These are phyloP conservation scores for Cochlearia excelsa DNA, from an alignment of 345 rosid species.

Conservation along the genomic window DNA sequence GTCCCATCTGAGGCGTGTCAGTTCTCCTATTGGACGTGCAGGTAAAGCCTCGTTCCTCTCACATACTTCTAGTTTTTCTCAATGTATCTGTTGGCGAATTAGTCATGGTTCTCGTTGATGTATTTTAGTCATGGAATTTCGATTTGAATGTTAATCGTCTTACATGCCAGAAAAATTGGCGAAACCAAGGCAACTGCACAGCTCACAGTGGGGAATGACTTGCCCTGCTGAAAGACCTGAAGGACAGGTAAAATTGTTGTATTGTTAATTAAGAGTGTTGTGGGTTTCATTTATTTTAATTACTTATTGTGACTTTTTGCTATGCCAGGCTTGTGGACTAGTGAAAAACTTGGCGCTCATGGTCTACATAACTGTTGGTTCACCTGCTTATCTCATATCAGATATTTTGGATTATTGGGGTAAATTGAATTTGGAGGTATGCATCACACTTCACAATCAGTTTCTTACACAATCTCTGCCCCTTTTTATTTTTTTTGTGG, in stretches of 20 bases:
- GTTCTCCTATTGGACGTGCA: conserved; percentile 99
- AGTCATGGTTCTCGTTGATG: background rate
- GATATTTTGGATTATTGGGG: conserved; percentile 98
- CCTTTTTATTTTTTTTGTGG: conserved; percentile 14
- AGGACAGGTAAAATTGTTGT: conserved; percentile 69
- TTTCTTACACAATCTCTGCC: conserved; percentile 6
- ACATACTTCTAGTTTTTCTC: conserved; percentile 10
- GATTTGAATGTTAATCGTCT: conserved; percentile 26
- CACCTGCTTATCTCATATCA: conserved; percentile 87
- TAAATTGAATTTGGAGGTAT: conserved; percentile 91
- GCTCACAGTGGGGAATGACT: conserved; percentile 99
- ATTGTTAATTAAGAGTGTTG: conserved; percentile 24
- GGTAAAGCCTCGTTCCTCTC: conserved; percentile 46
- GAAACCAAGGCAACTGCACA: conserved; percentile 96
- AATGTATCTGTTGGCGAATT: conserved; percentile 6
- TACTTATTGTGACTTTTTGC: conserved; percentile 4
- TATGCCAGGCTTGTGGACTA: conserved; percentile 83
- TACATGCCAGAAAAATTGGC: conserved; percentile 79
- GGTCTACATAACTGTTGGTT: conserved; percentile 97
- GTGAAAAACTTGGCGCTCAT: conserved; percentile 97
- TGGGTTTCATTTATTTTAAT: conserved; percentile 6
- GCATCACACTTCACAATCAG: conserved; percentile 21
- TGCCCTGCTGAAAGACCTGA: conserved; percentile 99
- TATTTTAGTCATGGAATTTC: background rate
- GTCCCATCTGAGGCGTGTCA: conserved; percentile 91